Percentiles rank a stretch among this genome's conserved stretches.
phyloP scores from a whole-genome alignment of 1,139 yeast genomes.

The Torulaspora pretoriensis region DNA sequence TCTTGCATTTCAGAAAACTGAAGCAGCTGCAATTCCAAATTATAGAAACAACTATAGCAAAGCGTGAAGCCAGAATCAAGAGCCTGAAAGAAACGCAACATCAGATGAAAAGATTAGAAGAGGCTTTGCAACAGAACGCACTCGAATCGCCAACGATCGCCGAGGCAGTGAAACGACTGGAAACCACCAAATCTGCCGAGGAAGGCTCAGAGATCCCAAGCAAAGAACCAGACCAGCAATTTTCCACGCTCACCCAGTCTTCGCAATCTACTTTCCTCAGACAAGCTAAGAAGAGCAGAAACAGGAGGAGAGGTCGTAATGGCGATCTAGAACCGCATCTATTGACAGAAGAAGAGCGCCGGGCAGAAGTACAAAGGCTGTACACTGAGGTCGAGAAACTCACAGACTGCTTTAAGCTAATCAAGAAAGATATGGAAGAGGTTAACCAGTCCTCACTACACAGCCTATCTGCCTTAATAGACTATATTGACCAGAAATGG shows the following conservation, averaged over 20 bases:
- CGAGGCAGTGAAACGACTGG: constrained; percentile 31
- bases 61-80: constrained; percentile 30
- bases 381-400: constrained; percentile 37
- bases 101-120: constrained; percentile 36
- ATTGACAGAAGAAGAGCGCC: constrained; percentile 35
- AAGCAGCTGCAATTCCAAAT: constrained; percentile 66
- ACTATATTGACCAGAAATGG: constrained; percentile 31
- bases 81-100: constrained; percentile 34
- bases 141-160: constrained; percentile 34
- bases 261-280: not conserved
- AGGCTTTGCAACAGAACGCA: constrained; percentile 33
- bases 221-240: not conserved
- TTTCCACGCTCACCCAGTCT: not conserved
- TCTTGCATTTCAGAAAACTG: constrained; percentile 64
- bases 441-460: constrained; percentile 35
- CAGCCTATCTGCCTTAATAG: constrained; percentile 25
- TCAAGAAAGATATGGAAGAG: constrained; percentile 36
- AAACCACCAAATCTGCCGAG: constrained; percentile 20
- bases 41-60: constrained; percentile 38
- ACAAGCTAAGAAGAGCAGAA: constrained; percentile 8
- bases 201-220: constrained; percentile 11
- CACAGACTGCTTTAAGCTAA: constrained; percentile 37
- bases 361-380: constrained; percentile 31
- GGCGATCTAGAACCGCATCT: constrained; percentile 31
- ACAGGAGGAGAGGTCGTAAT: constrained; percentile 15